Percentiles rank a stretch among this genome's conserved stretches.
phyloP scores from a whole-genome alignment of 2,329 filamentous ascomycete genomes.

The Aspergillus caelatus region DNA sequence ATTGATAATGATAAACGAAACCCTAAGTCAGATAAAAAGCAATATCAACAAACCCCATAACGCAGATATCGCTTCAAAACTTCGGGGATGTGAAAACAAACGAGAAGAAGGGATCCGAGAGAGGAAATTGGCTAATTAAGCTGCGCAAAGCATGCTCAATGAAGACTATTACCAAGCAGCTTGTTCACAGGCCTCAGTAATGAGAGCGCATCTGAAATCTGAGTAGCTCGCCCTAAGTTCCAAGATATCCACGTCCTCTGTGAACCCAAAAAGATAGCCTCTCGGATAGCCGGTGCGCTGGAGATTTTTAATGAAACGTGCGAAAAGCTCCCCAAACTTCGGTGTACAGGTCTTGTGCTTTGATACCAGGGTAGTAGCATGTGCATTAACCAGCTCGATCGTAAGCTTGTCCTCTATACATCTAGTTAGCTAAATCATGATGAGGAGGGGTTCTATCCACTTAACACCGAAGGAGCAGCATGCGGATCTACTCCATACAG shows the following conservation, averaged over 20 bases:
- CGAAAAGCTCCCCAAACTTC: neutral
- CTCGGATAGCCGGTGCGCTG: neutral
- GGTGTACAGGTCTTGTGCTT: neutral
- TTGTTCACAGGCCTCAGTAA: neutral
- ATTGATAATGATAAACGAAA: neutral
- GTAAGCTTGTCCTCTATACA: neutral
- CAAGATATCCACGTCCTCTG: neutral
- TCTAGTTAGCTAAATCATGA: neutral
- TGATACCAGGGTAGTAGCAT: neutral
- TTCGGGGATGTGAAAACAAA: neutral
- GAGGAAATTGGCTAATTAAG: neutral
- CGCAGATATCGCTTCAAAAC: neutral
- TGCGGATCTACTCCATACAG: neutral
- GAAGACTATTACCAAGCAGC: neutral
- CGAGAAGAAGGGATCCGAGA: neutral
- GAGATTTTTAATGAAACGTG: neutral
- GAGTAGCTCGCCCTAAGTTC: neutral
- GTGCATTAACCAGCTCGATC: neutral
- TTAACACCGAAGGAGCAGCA: neutral
- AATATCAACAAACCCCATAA: neutral
- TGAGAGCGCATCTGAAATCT: neutral
- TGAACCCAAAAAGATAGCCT: neutral
- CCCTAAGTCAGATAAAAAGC: neutral
- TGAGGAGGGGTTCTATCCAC: neutral
- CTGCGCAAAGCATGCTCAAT: neutral